Percentiles rank a stretch among this genome's conserved stretches.
Conservation (phyloP, 768 basidiomycete genomes). For the Hygrocybe punicea region DNA sequence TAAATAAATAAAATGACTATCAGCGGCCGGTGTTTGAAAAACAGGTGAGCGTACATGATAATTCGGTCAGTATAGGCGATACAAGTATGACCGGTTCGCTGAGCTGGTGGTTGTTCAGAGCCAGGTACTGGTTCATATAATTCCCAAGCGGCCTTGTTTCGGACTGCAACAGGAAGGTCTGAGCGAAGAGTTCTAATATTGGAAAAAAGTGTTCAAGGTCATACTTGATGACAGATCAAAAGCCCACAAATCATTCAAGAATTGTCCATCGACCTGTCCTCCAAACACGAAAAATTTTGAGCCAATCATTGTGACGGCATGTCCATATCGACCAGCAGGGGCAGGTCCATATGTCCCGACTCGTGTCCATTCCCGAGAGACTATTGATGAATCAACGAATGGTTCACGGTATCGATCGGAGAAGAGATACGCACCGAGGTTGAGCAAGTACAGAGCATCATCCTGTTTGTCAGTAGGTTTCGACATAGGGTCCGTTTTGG, state of each 20-base stretch:
- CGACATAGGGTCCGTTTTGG: conserved; percentile 68
- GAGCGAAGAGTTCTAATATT: background rate
- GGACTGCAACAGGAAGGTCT: conserved; percentile 49
- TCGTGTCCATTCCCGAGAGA: conserved; percentile 92
- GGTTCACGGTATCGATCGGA: background rate
- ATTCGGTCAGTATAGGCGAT: conserved; percentile 80
- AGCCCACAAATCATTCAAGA: conserved; percentile 91
- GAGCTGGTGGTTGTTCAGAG: conserved; percentile 68
- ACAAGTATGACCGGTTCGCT: conserved; percentile 89
- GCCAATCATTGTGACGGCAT: conserved; percentile 88
- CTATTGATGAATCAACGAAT: conserved; percentile 40
- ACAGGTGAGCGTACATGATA: conserved; percentile 57
- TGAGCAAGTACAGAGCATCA: conserved; percentile 89
- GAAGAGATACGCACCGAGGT: conserved; percentile 66
- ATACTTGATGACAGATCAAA: conserved; percentile 93
- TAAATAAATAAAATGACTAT: background rate
- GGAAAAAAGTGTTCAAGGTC: conserved; percentile 26
- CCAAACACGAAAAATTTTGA: conserved; percentile 94
- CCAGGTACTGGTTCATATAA: conserved; percentile 55
- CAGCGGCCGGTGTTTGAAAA: conserved; percentile 11
- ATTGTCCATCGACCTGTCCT: conserved; percentile 92
- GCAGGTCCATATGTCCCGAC: conserved; percentile 72
- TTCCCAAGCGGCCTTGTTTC: conserved; percentile 84
- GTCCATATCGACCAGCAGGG: conserved; percentile 91
- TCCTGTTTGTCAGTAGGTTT: conserved; percentile 76